phyloP scores from a whole-genome alignment of 2,329 filamentous ascomycete species.

The Leptographium radiaticola region DNA sequence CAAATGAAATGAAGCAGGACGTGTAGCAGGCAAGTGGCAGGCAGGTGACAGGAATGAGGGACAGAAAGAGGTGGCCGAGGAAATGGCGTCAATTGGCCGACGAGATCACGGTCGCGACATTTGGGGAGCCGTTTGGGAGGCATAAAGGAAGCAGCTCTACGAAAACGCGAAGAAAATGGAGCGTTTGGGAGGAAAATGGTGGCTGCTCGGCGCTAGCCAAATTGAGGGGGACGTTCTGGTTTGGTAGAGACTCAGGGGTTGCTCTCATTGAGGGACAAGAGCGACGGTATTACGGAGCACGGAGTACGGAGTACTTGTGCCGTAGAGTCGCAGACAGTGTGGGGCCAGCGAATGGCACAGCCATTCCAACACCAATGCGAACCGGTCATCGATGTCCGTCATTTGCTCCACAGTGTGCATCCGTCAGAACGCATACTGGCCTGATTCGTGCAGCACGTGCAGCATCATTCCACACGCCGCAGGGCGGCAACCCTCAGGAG shows the following conservation, averaged over 20 bases:
- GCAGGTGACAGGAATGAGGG: not conserved
- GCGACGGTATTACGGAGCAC: not conserved
- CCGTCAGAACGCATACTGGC: not conserved
- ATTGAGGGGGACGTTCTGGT: constrained; percentile 6
- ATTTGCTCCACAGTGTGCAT: too few species aligned
- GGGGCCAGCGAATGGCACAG: too few species aligned
- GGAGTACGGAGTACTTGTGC: too few species aligned
- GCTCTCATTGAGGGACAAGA: not conserved
- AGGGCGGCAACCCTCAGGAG: not conserved
- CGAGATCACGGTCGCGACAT: constrained; percentile 5
- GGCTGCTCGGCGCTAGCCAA: constrained; percentile 5
- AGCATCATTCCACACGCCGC: not conserved
- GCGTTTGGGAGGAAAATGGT: not conserved
- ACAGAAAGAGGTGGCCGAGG: not conserved
- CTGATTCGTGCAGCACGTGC: not conserved
- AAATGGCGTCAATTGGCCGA: not conserved
- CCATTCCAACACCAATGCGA: too few species aligned
- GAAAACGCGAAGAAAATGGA: constrained; percentile 1
- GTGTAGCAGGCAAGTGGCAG: not conserved
- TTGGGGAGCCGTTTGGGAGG: constrained; percentile 1
- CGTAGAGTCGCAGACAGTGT: too few species aligned
- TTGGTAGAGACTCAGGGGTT: constrained; percentile 1
- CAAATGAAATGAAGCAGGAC: not conserved
- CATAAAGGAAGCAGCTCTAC: constrained; percentile 5
- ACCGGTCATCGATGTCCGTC: too few species aligned